Base-by-base conservation (phyloP, 2,329 filamentous ascomycete species). In the Nectriaceae sp. region DNA sequence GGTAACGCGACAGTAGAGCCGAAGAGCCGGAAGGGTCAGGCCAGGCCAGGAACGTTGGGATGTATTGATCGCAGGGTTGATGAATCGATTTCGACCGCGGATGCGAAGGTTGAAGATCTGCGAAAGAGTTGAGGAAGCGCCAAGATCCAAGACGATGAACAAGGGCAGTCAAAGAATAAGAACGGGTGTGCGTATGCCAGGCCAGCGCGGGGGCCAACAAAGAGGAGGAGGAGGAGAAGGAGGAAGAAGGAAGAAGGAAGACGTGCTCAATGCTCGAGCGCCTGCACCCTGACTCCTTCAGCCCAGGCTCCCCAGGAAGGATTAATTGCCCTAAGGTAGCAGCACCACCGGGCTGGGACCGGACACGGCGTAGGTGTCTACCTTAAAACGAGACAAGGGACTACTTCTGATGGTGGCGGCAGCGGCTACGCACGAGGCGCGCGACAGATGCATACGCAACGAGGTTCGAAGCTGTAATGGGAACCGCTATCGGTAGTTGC, bases 1-100 rank as follows among this genome's bases (percentile, higher is more conserved):
- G 50, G 52, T 54, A 49, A 61, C 48, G 55, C 50, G 57, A 59
- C n/a, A 16, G 16, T 6, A 6, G 13, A 16, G 33, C 49, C 52
- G 47, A 46, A 52, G 47, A 51, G 29, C 57, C 59, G 56, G 57
- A 6, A 36, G 51, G 46, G 40, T 47, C 40, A 44, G 47, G 46
- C 46, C 46, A 56, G 47, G 40, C 49, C 48, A 48, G 49, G 16
- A 16, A 6, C 11, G 16, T 36, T n/a, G 33, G 33, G 5, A 36
- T 10, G 8, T 8, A 31, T n/a, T n/a, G n/a, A n/a, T n/a, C 6
- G 24, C 6, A 29, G 13, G 24, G 13, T 29, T 29, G 24, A 13
- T 29, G 6, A n/a, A 29, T 29, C 24, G 24, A 29, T 29, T 6
- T 29, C 24, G 24, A 13, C 13, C 24, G 24, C 24, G 13, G 13